Conservation (phyloP, 257 asterid genomes). For the Jacaranda mimosifolia region DNA sequence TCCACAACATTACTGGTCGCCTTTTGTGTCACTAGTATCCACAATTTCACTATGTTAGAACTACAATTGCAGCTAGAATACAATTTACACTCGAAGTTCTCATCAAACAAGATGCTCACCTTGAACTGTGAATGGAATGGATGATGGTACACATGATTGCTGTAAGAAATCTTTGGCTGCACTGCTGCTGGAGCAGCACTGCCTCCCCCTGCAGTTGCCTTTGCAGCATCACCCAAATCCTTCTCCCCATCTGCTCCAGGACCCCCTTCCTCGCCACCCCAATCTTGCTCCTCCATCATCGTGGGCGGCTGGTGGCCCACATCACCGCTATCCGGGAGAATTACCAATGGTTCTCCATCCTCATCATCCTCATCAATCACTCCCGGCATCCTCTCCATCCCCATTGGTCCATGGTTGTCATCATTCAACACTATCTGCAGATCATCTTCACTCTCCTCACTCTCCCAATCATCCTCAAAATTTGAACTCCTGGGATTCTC, state of each 20-base stretch:
- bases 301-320: conserved; percentile 54
- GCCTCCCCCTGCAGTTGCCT: conserved; percentile 66
- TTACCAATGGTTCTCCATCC: conserved; percentile 81
- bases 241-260: conserved; percentile 75
- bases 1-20: conserved; percentile 37
- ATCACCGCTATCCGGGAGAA: conserved; percentile 74
- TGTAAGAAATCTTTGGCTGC: conserved; percentile 72
- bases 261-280: conserved; percentile 74
- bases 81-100: conserved; percentile 63
- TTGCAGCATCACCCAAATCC: conserved; percentile 65
- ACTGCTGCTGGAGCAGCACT: conserved; percentile 43
- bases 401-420: conserved; percentile 56
- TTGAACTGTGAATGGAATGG: conserved; percentile 91
- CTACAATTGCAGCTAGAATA: conserved; percentile 52
- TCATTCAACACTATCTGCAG: conserved; percentile 84
- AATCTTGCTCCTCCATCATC: conserved; percentile 73
- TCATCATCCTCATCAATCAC: conserved; percentile 73
- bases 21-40: conserved; percentile 42
- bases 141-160: conserved; percentile 72
- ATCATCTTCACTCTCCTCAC: conserved; percentile 82
- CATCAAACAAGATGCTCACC: conserved; percentile 93
- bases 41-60: conserved; percentile 45
- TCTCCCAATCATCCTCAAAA: conserved; percentile 69
- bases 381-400: conserved; percentile 58
- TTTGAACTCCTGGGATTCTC: conserved; percentile 50